Evolutionary conservation across 1,284 basidiomycete species (phyloP).

Genomic region (Athelia psychrophila): DNA sequence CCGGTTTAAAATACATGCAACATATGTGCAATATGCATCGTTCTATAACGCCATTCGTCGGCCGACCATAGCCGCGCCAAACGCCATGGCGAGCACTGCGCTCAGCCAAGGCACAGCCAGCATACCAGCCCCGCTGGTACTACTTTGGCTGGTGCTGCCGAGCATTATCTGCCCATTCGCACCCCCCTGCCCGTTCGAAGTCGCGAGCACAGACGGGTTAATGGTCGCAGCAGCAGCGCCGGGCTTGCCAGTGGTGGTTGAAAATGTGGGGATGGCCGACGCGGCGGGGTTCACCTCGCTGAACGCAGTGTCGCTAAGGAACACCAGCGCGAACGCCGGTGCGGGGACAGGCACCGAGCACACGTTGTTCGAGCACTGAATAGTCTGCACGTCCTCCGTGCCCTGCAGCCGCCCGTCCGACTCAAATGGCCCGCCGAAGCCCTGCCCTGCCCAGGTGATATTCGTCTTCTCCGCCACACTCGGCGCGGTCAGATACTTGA

Average conservation of each 20-base stretch:
- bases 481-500: constrained; percentile 39
- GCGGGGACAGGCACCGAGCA: constrained; percentile 50
- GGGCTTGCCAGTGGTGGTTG: constrained; percentile 34
- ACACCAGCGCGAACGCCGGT: constrained; percentile 54
- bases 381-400: constrained; percentile 33
- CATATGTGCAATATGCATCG: no score
- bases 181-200: constrained; percentile 25
- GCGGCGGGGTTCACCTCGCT: constrained; percentile 28
- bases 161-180: neutral
- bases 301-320: constrained; percentile 39
- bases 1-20: no score
- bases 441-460: constrained; percentile 51
- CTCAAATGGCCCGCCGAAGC: constrained; percentile 46
- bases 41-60: no score
- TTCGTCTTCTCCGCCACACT: constrained; percentile 47
- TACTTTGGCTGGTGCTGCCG: no score
- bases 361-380: constrained; percentile 38
- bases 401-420: constrained; percentile 51
- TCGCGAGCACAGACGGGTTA: no score
- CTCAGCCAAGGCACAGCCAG: no score
- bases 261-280: constrained; percentile 33
- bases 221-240: constrained; percentile 30
- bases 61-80: no score
- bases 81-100: no score
- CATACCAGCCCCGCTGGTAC: no score